phyloP scores from a whole-genome alignment of 768 basidiomycete genomes.

The Collybia sp. region DNA sequence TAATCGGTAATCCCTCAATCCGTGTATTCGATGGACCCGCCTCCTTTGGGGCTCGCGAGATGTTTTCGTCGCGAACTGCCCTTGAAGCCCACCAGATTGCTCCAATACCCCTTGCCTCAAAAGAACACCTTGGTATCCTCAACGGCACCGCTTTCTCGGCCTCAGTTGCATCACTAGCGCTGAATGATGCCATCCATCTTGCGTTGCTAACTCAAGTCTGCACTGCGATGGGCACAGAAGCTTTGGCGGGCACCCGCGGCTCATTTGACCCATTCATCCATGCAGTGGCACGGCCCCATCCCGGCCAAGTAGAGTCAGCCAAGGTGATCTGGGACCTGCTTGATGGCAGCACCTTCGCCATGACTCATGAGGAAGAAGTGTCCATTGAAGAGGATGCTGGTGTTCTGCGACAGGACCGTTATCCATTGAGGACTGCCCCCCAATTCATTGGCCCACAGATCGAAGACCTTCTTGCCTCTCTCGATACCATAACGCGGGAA shows the following conservation, averaged over 20 bases:
- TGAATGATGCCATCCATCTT: slow-evolving; percentile 65
- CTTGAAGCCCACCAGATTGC: slow-evolving; percentile 48
- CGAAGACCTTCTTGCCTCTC: slow-evolving; percentile 65
- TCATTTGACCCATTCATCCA: slow-evolving; percentile 73
- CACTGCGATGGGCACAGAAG: slow-evolving; percentile 80
- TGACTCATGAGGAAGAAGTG: slow-evolving; percentile 58
- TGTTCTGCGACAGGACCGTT: slow-evolving; percentile 70
- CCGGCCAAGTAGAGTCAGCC: slow-evolving; percentile 74
- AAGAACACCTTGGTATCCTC: slow-evolving; percentile 66
- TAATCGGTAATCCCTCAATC: slow-evolving; percentile 64
- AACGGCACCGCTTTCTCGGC: slow-evolving; percentile 79
- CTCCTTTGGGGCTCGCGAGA: slow-evolving; percentile 43
- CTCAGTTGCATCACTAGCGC: slow-evolving; percentile 64
- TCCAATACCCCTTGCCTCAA: slow-evolving; percentile 56
- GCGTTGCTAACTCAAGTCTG: slow-evolving; percentile 61
- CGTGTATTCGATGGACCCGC: slow-evolving; percentile 56
- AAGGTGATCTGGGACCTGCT: slow-evolving; percentile 57
- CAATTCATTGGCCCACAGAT: slow-evolving; percentile 81
- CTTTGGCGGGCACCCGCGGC: slow-evolving; percentile 59
- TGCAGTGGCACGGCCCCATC: slow-evolving; percentile 68
- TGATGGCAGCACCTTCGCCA: slow-evolving; percentile 56
- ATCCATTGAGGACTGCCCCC: slow-evolving; percentile 62
- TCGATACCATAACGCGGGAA: slow-evolving; percentile 58
- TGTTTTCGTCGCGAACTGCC: slow-evolving; percentile 46
- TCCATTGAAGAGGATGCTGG: slow-evolving; percentile 63